Evolutionary conservation across 2,329 filamentous ascomycete species (phyloP), one percentile per base, ranked within the genome.

Genomic region (Paracamarosporium sp.): DNA sequence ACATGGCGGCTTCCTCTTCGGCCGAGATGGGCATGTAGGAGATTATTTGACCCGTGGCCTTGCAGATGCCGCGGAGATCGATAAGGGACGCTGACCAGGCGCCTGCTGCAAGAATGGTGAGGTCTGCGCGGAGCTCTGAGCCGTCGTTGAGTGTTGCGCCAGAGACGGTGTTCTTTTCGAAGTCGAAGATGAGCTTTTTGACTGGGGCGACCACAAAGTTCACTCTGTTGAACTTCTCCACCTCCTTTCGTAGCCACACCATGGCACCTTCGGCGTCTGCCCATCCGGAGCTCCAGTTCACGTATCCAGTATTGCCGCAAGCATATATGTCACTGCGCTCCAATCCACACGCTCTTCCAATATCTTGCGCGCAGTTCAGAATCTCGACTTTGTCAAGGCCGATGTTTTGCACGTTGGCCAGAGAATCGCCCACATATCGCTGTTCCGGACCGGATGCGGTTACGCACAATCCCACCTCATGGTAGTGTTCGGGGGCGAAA

Each of bases 81-180:
- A 97, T 79, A 22, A 97, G 82, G 1, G 85, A 83, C 2, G 88
- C 86, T 2, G 91, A 92, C 93, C 94, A 98, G 4, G 94, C 93
- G 15, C 94, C 94, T 0, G 93, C 88, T 0, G 94, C 93, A 2
- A 96, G 83, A 54, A 97, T 82, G 31, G 91, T 88, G 7, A 96
- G 82, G 57, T 92, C 90, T 1, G 90, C 91, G 4, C 77, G 78
- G 6, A 92, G 62, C 9, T 72, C 78, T 6, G 75, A 74, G 1
- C 82, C 83, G 59, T 85, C 78, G 1, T 69, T 67, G 11, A 90
- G 76, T n/a, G 78, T 81, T 22, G 81, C 90, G 31, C 91, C 91
- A 0, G 82, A 80, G n/a, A 86, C 78, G 25, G 64, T 65, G 45
- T 65, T 70, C 27, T 64, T 69, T 24, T 63, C 57, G 61, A 72